Evolutionary conservation across 352 stramenopile genomes (phyloP).

Genomic region (Saprolegnia diclina): DNA sequence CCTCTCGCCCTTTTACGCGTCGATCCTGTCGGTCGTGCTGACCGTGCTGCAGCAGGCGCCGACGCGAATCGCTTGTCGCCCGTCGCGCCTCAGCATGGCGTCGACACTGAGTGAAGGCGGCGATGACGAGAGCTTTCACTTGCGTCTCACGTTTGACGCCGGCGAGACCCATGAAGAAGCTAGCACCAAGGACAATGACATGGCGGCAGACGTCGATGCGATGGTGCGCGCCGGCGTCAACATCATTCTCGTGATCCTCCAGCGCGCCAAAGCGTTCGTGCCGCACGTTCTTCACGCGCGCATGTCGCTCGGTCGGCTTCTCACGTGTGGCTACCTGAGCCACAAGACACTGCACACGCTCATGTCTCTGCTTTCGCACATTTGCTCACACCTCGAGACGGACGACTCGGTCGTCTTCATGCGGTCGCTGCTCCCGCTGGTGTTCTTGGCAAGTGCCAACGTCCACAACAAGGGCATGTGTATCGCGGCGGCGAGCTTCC

Average conservation of each 20-base stretch:
- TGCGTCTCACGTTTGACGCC: conserved; percentile 26
- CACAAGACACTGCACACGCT: conserved; percentile 63
- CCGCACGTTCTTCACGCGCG: conserved; percentile 57
- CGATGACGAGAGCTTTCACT: conserved; percentile 26
- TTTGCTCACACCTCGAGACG: conserved; percentile 42
- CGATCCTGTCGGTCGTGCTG: conserved; percentile 45
- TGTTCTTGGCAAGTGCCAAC: conserved; percentile 68
- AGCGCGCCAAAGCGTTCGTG: conserved; percentile 64
- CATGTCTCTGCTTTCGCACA: conserved; percentile 57
- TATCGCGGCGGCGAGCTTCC: conserved; percentile 57
- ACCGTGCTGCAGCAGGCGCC: conserved; percentile 35
- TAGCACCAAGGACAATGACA: neutral
- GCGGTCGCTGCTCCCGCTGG: conserved; percentile 56
- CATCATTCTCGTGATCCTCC: conserved; percentile 60
- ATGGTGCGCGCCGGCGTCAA: conserved; percentile 64
- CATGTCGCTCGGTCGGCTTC: conserved; percentile 62
- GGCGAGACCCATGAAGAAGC: conserved; percentile 33
- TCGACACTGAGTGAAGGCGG: conserved; percentile 31
- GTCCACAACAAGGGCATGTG: conserved; percentile 75
- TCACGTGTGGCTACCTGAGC: conserved; percentile 67
- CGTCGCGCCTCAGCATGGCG: conserved; percentile 43
- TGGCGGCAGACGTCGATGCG: conserved; percentile 35
- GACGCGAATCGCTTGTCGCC: neutral
- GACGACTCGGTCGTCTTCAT: conserved; percentile 55
- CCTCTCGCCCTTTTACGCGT: conserved; percentile 49